Percentiles rank a stretch among this genome's conserved stretches.
phyloP scores from a whole-genome alignment of 305 asterid species.

The Striga hermonthica region DNA sequence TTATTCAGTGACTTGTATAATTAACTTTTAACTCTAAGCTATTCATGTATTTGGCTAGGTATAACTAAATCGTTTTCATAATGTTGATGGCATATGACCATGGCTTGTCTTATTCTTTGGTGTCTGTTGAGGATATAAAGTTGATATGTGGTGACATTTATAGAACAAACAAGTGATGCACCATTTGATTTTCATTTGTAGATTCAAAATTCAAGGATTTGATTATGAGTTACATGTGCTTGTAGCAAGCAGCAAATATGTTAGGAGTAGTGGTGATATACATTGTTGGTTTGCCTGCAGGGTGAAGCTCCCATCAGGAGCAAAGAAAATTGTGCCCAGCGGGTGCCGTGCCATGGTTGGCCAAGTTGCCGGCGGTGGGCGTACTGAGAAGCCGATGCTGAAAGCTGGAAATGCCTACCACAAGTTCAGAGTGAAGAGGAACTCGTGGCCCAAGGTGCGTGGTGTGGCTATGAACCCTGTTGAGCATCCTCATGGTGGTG shows the following conservation, averaged over 20 bases:
- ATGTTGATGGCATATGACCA: too few relatives aligned
- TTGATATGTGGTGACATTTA: too few relatives aligned
- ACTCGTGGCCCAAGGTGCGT: constrained; percentile 76
- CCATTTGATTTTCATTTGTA: too few relatives aligned
- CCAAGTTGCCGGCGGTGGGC: constrained; percentile 90
- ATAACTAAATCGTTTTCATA: too few relatives aligned
- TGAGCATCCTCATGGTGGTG: constrained; percentile 99
- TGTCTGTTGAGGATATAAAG: too few relatives aligned
- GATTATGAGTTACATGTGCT: background rate
- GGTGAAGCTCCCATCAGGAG: constrained; percentile 78
- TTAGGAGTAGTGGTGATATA: background rate
- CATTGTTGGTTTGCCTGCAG: constrained; percentile 28
- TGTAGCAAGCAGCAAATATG: background rate
- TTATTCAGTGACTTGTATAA: too few relatives aligned
- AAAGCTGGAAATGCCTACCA: constrained; percentile 78
- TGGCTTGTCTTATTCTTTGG: too few relatives aligned
- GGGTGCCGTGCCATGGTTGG: constrained; percentile 88
- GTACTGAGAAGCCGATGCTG: constrained; percentile 74
- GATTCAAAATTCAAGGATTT: background rate
- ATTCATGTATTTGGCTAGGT: too few relatives aligned
- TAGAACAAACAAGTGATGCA: too few relatives aligned
- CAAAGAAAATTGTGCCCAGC: constrained; percentile 80
- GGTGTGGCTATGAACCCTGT: constrained; percentile 98
- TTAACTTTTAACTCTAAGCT: too few relatives aligned
- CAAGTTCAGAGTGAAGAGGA: constrained; percentile 76